Evolutionary conservation across 2,329 filamentous ascomycete genomes (phyloP).

Genomic region (Tolypocladium tropicale): DNA sequence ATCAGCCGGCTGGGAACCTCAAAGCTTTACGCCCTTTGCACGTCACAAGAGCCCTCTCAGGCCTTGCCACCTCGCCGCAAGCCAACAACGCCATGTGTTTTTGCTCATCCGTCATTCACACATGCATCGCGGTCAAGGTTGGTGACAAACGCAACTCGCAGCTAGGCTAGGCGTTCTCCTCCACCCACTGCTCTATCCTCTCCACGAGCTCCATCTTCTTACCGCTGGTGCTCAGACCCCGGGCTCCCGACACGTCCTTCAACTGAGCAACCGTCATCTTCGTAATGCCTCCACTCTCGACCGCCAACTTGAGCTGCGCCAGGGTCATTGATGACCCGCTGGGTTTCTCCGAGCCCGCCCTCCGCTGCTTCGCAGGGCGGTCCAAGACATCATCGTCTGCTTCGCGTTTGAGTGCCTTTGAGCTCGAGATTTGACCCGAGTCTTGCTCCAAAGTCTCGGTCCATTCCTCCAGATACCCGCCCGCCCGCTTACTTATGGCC

Average conservation of each 20-base stretch:
- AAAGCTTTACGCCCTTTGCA: no score
- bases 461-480: conserved; percentile 70
- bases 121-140: background rate
- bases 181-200: conserved; percentile 45
- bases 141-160: background rate
- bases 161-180: conserved; percentile 28
- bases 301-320: conserved; percentile 33
- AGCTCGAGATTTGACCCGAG: conserved; percentile 22
- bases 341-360: conserved; percentile 20
- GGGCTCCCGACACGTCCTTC: conserved; percentile 35
- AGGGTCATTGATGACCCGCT: conserved; percentile 27
- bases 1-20: background rate
- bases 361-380: conserved; percentile 36
- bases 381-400: conserved; percentile 31
- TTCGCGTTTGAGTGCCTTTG: conserved; percentile 41
- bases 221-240: conserved; percentile 37
- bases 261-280: conserved; percentile 46
- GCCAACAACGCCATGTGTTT: background rate
- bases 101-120: background rate
- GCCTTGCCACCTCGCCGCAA: background rate
- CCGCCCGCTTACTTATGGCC: conserved; percentile 83
- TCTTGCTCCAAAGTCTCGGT: conserved; percentile 56
- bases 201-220: conserved; percentile 46
- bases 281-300: conserved; percentile 34
- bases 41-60: background rate